These are phyloP conservation scores for Penicillium sp. DNA, from an alignment of 2,329 filamentous ascomycete genomes.

Conservation along the genomic window DNA sequence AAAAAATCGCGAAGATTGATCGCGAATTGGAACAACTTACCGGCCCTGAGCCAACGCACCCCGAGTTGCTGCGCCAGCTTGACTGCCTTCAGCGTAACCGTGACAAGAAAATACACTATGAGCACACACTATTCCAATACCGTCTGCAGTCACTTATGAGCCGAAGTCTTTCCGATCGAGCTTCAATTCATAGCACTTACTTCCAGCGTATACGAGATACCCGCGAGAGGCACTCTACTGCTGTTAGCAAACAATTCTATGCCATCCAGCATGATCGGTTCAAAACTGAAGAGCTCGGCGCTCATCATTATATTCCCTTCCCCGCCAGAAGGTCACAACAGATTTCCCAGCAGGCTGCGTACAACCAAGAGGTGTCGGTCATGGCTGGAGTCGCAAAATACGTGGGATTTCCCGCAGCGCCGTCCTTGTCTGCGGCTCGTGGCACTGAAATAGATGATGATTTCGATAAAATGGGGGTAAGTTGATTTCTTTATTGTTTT, in stretches of 20 bases:
- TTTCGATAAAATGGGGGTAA: constrained; percentile 81
- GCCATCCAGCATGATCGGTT: constrained; percentile 86
- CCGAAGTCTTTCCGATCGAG: constrained; percentile 73
- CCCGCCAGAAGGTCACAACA: constrained; percentile 72
- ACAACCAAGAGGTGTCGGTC: constrained; percentile 92
- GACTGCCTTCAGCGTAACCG: constrained; percentile 78
- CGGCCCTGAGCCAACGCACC: constrained; percentile 65
- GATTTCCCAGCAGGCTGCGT: constrained; percentile 78
- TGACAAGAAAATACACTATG: constrained; percentile 73
- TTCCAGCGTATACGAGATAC: constrained; percentile 81
- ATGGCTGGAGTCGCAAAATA: constrained; percentile 90
- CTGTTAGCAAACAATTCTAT: constrained; percentile 85
- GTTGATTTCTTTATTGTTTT: constrained; percentile 34
- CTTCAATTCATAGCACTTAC: constrained; percentile 85
- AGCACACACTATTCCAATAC: constrained; percentile 69
- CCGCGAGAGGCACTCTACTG: constrained; percentile 73
- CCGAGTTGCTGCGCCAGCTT: constrained; percentile 86
- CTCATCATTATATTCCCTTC: constrained; percentile 78
- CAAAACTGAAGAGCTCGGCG: constrained; percentile 70
- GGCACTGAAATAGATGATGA: constrained; percentile 77
- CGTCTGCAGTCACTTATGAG: constrained; percentile 69
- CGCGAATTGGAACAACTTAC: constrained; percentile 59
- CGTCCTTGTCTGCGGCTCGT: constrained; percentile 70
- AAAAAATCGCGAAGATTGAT: constrained; percentile 78
- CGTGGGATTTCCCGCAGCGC: constrained; percentile 93